Base-by-base conservation (phyloP, 2,329 filamentous ascomycete genomes). In the Colletotrichum abscissum region DNA sequence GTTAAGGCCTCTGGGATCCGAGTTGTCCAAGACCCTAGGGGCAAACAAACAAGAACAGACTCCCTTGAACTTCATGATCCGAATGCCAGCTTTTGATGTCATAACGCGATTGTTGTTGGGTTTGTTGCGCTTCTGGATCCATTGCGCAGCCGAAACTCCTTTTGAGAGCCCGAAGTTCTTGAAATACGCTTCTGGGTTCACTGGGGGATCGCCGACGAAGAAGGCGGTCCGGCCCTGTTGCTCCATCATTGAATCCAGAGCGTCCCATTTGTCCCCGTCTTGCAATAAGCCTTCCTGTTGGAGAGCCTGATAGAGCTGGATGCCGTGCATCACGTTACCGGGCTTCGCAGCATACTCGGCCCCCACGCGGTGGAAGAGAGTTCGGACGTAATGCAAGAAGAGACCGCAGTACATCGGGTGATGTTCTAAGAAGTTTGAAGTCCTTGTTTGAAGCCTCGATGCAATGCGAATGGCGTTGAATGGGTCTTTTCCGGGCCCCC, bases 291-390 rank as follows among this genome's bases (percentile, higher is more conserved):
- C 59, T 59, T 78, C 77, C 14, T 76, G 63, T 4, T 46, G 74
- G 1, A 79, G 75, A 19, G 78, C 78, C 4, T 78, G 75, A 19
- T 78, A 78, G 4, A 79, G 63, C 66, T 79, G 76, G 2, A 72
- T 64, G 0, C 58, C 72, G 22, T 16, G 38, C 74, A 79, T 71
- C 1, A 79, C 38, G 4, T 72, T 73, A 9, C 78, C 75, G 0
- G 71, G 69, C 1, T 38, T 22, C 1, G 75, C 75, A 3, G 69
- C 76, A 26, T 75, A 68, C 19, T 56, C 30, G 11, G 76, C 35
- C 1, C 78, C 76, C 1, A 9, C 59, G 0, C 2, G 1, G 6
- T 78, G 78, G 1, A 78, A 56, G 0, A n/a, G 35, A n/a, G 42
- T 49, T 12, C 76, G 76, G 62, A 76, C 72, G 35, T 75, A 60